Base-by-base conservation (phyloP, 225 moss, liverwort and hornwort genomes). In the Anthoceros angustus region DNA sequence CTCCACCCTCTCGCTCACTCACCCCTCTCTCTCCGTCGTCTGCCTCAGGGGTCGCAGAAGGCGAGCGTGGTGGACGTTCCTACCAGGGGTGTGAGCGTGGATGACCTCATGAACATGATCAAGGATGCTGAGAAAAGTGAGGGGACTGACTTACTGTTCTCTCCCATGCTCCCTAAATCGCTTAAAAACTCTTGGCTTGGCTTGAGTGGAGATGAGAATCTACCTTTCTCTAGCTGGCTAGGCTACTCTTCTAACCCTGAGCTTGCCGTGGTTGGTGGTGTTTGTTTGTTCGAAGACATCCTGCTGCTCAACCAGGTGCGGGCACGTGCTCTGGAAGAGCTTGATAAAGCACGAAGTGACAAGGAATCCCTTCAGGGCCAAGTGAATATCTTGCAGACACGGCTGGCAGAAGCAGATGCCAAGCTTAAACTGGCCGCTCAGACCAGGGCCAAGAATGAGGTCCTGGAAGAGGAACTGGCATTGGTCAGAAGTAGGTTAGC, bases 111-210 rank as follows among this genome's bases (percentile, higher is more conserved):
- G 86, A 73, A 84, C 48, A 83, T 90, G 86, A 86, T 87, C 62
- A 88, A 88, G 79, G 90, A 90, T 68, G 86, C 94, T 63, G 90
- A 94, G 83, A 78, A 77, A 69, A 87, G 93, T 93, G 74, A 75
- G 88, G 9, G 40, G 41, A 43, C 7, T 38, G 42, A 25, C 62
- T 23, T 23, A 42, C 9, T 40, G 49, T 40, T 63, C 41, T 8
- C 42, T 26, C 60, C 12, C 46, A 42, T 10, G 66, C 69, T 74
- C 66, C 74, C 40, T 41, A 25, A 43, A 6, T 41, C 9, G 15
- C 46, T 42, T 9, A 63, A 39, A n/a, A 25, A 41, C 42, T 75
- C 42, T 61, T 64, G 69, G 61, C 69, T 43, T 24, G 66, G 14
- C 5, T 24, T 4, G 25, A 63, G 5, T 15, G 63, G 26, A 42